A percentile compares a stretch with the other conserved stretches of the same genome.
phyloP scores from a whole-genome alignment of 2,329 filamentous ascomycete species.

The Phyllosticta citriasiana region DNA sequence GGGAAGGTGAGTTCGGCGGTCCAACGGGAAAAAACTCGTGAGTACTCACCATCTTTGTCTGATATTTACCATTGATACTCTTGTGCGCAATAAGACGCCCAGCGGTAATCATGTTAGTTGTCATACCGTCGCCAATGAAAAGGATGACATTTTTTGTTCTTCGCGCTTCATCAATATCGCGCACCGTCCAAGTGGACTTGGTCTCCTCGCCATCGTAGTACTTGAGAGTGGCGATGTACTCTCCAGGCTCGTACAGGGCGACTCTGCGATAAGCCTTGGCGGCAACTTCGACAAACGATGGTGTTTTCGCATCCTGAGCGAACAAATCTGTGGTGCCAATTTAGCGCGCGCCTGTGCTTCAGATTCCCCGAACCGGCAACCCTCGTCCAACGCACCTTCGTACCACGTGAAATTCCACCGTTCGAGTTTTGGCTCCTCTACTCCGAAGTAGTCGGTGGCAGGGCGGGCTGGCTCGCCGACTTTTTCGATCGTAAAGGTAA shows the following conservation, averaged over 20 bases:
- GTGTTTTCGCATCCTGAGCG: conserved; percentile 57
- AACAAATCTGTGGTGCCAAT: conserved; percentile 49
- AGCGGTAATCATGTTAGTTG: conserved; percentile 69
- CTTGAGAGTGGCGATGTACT: conserved; percentile 63
- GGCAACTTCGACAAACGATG: conserved; percentile 69
- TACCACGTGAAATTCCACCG: conserved; percentile 79
- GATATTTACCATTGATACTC: conserved; percentile 75
- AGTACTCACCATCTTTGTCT: conserved; percentile 47
- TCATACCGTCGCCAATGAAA: conserved; percentile 66
- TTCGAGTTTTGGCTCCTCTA: conserved; percentile 62
- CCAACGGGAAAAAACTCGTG: background rate
- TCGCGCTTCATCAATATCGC: conserved; percentile 57
- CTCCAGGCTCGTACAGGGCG: conserved; percentile 66
- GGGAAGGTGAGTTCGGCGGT: background rate
- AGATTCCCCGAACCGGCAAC: background rate
- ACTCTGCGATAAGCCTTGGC: conserved; percentile 69
- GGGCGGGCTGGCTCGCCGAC: conserved; percentile 35
- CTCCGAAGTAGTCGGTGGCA: conserved; percentile 59
- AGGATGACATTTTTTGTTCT: conserved; percentile 78
- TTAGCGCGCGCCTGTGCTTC: background rate
- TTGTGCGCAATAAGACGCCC: conserved; percentile 74
- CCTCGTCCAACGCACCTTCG: conserved; percentile 43
- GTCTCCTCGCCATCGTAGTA: conserved; percentile 68
- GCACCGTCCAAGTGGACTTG: conserved; percentile 66
- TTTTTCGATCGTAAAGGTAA: conserved; percentile 65